These are phyloP conservation scores for Hibiscus syriacus DNA, from an alignment of 345 rosid species.

Conservation along the genomic window DNA sequence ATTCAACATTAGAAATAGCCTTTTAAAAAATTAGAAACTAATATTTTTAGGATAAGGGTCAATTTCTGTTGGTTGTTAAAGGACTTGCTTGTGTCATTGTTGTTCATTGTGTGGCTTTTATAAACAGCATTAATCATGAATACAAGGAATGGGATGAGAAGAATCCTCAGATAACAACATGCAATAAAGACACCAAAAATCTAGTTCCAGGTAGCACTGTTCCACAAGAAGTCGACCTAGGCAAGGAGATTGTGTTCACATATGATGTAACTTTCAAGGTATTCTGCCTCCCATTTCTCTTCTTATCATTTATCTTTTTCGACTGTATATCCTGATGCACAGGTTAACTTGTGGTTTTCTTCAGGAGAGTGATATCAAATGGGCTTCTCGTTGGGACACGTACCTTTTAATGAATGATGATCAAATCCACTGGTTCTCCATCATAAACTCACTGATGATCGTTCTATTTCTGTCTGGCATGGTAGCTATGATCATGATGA, in stretches of 20 bases:
- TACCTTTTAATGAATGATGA: no score
- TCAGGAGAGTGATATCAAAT: constrained; percentile 88
- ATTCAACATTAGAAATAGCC: no score
- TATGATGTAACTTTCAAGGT: constrained; percentile 91
- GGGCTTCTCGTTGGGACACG: no score
- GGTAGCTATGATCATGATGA: constrained; percentile 99
- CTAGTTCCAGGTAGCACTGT: no score
- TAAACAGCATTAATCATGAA: constrained; percentile 77
- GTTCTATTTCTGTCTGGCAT: constrained; percentile 95
- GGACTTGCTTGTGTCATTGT: background rate
- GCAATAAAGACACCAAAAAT: no score
- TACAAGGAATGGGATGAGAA: constrained; percentile 59
- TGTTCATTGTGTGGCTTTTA: constrained; percentile 9
- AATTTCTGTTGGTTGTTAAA: background rate
- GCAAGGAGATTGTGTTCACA: constrained; percentile 81
- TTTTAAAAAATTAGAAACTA: no score
- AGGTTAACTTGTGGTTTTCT: background rate
- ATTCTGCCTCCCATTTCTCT: constrained; percentile 6
- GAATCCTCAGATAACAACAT: no score
- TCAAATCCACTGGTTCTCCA: no score
- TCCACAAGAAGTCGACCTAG: constrained; percentile 77
- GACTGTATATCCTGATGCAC: background rate
- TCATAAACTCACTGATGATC: no score
- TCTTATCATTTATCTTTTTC: background rate
- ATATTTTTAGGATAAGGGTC: background rate